phyloP scores from a whole-genome alignment of 2,329 filamentous ascomycete genomes.

The Trichoderma pleuroti region DNA sequence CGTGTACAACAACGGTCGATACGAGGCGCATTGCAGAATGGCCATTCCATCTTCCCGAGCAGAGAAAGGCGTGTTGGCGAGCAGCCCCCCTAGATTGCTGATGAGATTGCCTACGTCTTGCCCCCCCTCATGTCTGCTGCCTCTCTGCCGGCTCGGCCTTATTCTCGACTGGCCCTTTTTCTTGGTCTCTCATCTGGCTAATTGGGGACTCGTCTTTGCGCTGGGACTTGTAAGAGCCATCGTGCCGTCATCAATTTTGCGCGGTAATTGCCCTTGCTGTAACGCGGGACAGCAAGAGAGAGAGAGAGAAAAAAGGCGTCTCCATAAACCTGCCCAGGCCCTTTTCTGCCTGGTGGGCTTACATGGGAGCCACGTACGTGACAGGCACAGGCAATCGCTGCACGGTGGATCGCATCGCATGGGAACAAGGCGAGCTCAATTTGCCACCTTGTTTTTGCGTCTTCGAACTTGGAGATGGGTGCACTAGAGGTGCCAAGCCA shows the following conservation, averaged over 20 bases:
- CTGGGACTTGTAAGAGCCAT: not conserved
- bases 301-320: not conserved
- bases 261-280: not conserved
- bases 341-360: not conserved
- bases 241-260: not conserved
- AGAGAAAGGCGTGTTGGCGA: not conserved
- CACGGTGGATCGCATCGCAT: not conserved
- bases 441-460: not conserved
- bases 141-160: not conserved
- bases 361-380: not conserved
- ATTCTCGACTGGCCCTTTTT: not conserved
- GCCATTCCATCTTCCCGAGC: not conserved
- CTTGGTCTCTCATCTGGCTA: not conserved
- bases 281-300: not conserved
- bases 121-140: not conserved
- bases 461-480: not conserved
- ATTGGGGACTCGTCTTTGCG: not conserved
- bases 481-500: not conserved
- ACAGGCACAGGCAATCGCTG: not conserved
- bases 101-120: not conserved
- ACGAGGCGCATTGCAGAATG: not conserved
- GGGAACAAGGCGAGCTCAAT: not conserved
- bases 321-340: not conserved
- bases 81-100: not conserved
- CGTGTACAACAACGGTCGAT: not conserved